Conservation (phyloP, 371 early-diverging fungal species). For the Dinochytrium kinnereticum region DNA sequence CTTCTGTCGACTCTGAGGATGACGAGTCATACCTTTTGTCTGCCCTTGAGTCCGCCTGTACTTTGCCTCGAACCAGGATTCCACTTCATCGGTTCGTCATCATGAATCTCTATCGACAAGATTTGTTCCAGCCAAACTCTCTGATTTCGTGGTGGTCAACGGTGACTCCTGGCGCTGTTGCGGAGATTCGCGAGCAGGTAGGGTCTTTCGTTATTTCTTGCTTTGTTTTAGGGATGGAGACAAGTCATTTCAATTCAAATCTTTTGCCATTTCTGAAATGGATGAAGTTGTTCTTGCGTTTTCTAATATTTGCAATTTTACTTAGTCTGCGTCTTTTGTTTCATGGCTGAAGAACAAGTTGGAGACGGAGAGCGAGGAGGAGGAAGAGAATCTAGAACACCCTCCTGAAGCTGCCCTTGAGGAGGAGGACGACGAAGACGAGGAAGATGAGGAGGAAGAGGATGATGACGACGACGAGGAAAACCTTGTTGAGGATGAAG, state of each 20-base stretch:
- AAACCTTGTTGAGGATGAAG: neutral
- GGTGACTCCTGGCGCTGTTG: neutral
- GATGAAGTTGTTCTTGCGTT: no score
- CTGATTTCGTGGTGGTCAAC: slow-evolving; percentile 11
- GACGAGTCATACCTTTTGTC: slow-evolving; percentile 12
- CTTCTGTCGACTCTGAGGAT: slow-evolving; percentile 12
- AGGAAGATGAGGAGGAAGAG: slow-evolving; percentile 10
- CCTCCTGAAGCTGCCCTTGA: neutral
- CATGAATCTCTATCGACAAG: slow-evolving; percentile 19
- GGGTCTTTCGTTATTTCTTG: neutral
- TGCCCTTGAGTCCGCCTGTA: neutral
- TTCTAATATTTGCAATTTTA: no score
- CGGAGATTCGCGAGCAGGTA: neutral
- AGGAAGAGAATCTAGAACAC: neutral
- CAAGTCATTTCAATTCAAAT: no score
- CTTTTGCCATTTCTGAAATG: neutral
- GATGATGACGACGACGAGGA: neutral
- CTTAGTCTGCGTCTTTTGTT: slow-evolving; percentile 2
- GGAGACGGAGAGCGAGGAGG: slow-evolving; percentile 4
- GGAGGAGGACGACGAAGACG: slow-evolving; percentile 19
- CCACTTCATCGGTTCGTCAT: neutral
- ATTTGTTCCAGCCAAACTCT: slow-evolving; percentile 12
- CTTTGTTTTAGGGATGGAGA: neutral
- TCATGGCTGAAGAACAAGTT: slow-evolving; percentile 2
- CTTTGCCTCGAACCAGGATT: neutral